phyloP scores from a whole-genome alignment of 306 rosid species.

The Malus fusca region DNA sequence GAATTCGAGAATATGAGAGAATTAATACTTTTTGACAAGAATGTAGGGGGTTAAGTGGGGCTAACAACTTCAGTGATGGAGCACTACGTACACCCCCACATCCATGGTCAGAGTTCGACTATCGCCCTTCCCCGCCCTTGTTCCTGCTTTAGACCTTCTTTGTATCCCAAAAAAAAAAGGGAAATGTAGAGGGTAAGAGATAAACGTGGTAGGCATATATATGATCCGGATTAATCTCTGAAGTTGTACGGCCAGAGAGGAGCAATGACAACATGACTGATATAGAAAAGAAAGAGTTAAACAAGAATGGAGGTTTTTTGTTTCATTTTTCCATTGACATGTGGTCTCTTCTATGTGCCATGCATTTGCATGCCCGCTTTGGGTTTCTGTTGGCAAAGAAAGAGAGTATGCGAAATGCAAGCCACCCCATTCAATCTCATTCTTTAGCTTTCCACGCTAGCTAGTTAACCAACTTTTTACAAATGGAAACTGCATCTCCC shows the following conservation, averaged over 20 bases:
- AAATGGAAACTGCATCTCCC: background rate
- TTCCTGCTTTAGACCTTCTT: background rate
- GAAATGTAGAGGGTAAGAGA: background rate
- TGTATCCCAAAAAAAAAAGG: background rate
- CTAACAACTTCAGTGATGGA: background rate
- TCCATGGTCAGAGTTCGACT: slow-evolving; percentile 1
- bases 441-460: background rate
- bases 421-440: slow-evolving; percentile 17
- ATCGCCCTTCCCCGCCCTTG: slow-evolving; percentile 1
- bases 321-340: slow-evolving; percentile 2
- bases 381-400: background rate
- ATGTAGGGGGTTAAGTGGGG: slow-evolving; percentile 20
- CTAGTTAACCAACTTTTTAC: background rate
- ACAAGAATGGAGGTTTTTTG: background rate
- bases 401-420: slow-evolving; percentile 12
- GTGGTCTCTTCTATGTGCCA: background rate
- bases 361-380: background rate
- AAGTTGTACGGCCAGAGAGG: background rate
- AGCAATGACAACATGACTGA: background rate
- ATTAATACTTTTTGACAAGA: slow-evolving; percentile 18
- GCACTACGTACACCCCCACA: slow-evolving; percentile 10
- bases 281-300: too few species aligned
- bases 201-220: background rate
- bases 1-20: background rate
- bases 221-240: slow-evolving; percentile 20